phyloP scores from a whole-genome alignment of 768 basidiomycete genomes.

The Mycena capillaripes region DNA sequence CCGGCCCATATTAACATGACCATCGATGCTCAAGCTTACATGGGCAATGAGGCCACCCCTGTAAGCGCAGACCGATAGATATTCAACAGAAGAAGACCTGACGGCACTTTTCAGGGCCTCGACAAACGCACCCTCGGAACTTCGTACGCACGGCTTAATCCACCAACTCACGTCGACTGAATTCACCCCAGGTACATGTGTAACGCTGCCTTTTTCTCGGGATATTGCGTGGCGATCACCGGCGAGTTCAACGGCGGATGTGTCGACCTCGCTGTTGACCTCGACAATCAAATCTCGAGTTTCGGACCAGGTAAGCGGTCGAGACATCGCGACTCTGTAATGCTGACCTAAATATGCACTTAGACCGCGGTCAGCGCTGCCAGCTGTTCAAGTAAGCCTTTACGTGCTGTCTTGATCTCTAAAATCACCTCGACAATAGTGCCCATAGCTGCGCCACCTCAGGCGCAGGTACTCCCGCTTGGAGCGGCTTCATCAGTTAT shows the following conservation, averaged over 20 bases:
- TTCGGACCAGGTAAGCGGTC: not conserved
- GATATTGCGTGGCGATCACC: slow-evolving; percentile 7
- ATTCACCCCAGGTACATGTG: not conserved
- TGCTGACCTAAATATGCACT: not conserved
- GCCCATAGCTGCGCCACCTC: not conserved
- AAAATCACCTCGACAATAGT: not conserved
- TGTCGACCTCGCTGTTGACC: slow-evolving; percentile 14
- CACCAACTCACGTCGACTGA: not conserved
- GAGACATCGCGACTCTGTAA: not conserved
- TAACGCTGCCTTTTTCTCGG: slow-evolving; percentile 7
- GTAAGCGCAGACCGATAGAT: not conserved
- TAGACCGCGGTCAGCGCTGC: slow-evolving; percentile 7
- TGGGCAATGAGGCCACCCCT: not conserved
- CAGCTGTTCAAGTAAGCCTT: slow-evolving; percentile 2
- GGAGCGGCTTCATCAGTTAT: not conserved
- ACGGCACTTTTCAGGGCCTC: not conserved
- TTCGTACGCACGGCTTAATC: not conserved
- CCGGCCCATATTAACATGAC: not conserved
- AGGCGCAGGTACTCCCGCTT: not conserved
- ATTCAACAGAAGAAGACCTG: not conserved
- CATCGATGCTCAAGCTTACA: not conserved
- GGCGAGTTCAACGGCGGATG: slow-evolving; percentile 1
- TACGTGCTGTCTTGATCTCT: not conserved
- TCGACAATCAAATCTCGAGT: slow-evolving; percentile 14
- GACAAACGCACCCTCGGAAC: not conserved